Base-by-base conservation (phyloP, 345 rosid species). In the Dipteronia sinensis region DNA sequence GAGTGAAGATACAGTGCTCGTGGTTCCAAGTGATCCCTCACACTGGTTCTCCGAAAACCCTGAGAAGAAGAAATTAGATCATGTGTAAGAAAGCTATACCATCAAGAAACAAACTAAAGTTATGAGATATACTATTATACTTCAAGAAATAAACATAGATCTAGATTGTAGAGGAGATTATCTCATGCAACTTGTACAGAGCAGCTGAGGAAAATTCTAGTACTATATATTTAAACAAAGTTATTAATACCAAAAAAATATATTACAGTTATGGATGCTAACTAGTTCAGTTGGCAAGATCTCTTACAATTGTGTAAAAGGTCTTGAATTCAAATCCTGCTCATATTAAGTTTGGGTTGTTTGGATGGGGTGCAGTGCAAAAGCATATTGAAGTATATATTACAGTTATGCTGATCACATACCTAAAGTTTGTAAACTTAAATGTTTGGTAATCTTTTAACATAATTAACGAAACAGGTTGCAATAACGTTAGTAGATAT, bases 1-100 rank as follows among this genome's bases (percentile, higher is more conserved):
- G 90, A 83, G 75, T 88, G 90, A 67, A 91, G 95, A 79, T 91
- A 91, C 73, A 89, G 75, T 69, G 88, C 76, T 46, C 84, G 81
- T 59, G 88, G 85, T 71, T 91, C 90, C 40, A 79, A 27, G 63
- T 61, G 85, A 74, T 68, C 82, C 56, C 78, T 74, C 34, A 73
- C 79, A 77, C 9, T 81, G 67, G 85, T 87, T 84, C 95, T 82
- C 25, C 80, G 77, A 34, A 87, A 89, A 19, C 91, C 90, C 93
- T 91, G 65, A 22, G 17, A 74, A 65, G 62, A 76, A 65, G 40
- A 17, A 53, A 73, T 8, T 29, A 66, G 4, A 65, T 56, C 67
- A 67, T 12, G 23, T 22, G 29, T 59, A 31, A 71, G 44, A 42
- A 55, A 71, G 31, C n/a, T 2, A 59, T 59, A 59, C 3, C 8